phyloP scores from a whole-genome alignment of 2,329 filamentous ascomycete genomes.

The Alternaria infectoria region DNA sequence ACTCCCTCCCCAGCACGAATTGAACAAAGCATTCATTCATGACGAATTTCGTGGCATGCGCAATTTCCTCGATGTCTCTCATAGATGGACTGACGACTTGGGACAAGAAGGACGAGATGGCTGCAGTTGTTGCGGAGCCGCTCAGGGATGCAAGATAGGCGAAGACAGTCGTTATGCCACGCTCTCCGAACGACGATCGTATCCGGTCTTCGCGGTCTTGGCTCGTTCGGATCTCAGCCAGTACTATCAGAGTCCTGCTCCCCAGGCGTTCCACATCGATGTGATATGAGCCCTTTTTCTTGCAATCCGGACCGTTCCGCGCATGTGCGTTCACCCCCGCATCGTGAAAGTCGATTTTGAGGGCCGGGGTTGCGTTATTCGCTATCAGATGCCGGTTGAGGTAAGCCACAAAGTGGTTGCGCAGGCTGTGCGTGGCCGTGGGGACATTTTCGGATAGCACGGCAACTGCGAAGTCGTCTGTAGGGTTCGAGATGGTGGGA shows the following conservation, averaged over 20 bases:
- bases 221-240: constrained; percentile 26
- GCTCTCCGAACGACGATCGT: constrained; percentile 11
- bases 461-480: constrained; percentile 27
- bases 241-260: constrained; percentile 17
- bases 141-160: constrained; percentile 23
- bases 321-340: constrained; percentile 3
- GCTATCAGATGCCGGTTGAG: constrained; percentile 30
- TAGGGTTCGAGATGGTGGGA: constrained; percentile 19
- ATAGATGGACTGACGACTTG: constrained; percentile 23
- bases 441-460: constrained; percentile 30
- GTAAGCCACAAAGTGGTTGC: constrained; percentile 30
- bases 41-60: constrained; percentile 14
- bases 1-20: constrained; percentile 22
- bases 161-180: constrained; percentile 20
- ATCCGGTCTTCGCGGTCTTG: constrained; percentile 22
- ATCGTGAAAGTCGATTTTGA: constrained; percentile 25
- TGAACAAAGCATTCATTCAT: constrained; percentile 32
- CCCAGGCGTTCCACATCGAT: constrained; percentile 23
- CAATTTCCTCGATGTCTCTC: constrained; percentile 28
- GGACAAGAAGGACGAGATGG: constrained; percentile 19
- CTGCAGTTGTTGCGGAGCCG: constrained; percentile 2
- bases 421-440: constrained; percentile 28
- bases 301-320: constrained; percentile 15
- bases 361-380: constrained; percentile 20
- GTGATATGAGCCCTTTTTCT: constrained; percentile 13